Base-by-base conservation (phyloP, 2,329 filamentous ascomycete species). In the Tolypocladium inflatum region DNA sequence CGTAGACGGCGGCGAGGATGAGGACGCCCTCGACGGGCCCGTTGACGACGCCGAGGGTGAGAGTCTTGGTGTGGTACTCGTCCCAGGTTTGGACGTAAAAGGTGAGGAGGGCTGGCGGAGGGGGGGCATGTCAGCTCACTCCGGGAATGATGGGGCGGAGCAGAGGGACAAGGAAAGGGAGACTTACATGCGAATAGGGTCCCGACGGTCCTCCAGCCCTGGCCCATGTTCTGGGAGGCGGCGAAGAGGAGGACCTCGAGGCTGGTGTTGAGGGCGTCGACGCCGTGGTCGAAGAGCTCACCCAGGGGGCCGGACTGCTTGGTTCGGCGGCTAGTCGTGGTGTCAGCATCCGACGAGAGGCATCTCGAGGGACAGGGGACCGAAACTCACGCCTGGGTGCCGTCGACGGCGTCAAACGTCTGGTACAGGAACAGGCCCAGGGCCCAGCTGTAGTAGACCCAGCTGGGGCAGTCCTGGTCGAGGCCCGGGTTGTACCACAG, bases 41-140 rank as follows among this genome's bases (percentile, higher is more conserved):
- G 63, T 93, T 97, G 64, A 99, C 81, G 62, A 97, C 78, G 59
- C 94, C 94, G 7, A 99, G 83, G 1, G 91, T 97, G 54, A 99
- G 83, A 3, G 92, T 94, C 73, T 97, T 92, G 55, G 94, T 99
- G 76, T 97, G 93, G 76, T 97, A 99, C 73, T 97, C 94, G 70
- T 99, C 94, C 94, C 94, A 99, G 39, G 94, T 97, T 73, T 97
- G 94, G 48, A 97, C 88, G 73, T 97, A 97, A 74, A 99, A 99
- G n/a, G 94, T 97, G 66, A 95, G 79, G 59, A 93, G 84, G 8
- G 89, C 88, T 91, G 61, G n/a, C 3, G 43, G 7, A n/a, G 21
- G 45, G 13, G 15, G 17, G n/a, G 2, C 30, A 4, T 35, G 48
- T 52, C 48, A 52, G 30, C 48, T 3, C 8, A 8, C 5, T 52